phyloP scores from a whole-genome alignment of 441 rosid genomes.

The Pelargonium australe region DNA sequence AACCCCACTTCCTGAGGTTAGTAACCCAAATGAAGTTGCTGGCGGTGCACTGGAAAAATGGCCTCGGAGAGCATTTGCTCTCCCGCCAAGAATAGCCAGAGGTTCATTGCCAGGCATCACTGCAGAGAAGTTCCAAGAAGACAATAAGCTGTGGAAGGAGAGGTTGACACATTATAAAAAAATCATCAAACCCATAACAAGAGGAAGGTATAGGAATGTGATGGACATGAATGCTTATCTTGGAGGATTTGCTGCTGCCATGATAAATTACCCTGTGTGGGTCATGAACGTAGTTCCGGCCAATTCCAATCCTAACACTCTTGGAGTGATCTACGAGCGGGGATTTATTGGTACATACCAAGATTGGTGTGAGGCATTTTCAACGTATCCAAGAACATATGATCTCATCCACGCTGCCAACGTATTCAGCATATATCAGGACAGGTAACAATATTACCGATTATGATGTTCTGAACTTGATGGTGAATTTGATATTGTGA shows the following conservation, averaged over 20 bases:
- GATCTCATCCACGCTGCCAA: conserved; percentile 64
- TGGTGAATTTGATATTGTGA: background rate
- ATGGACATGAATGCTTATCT: conserved; percentile 78
- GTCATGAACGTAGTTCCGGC: conserved; percentile 63
- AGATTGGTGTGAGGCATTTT: conserved; percentile 72
- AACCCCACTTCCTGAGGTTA: conserved; percentile 72
- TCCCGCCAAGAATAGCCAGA: conserved; percentile 70
- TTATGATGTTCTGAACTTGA: conserved; percentile 4
- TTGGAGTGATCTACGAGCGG: conserved; percentile 54
- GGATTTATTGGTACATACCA: conserved; percentile 61
- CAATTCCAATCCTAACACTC: conserved; percentile 43
- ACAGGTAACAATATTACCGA: no score
- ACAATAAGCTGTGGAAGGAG: conserved; percentile 65
- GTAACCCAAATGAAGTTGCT: conserved; percentile 60
- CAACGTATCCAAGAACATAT: conserved; percentile 69
- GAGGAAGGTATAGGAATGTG: conserved; percentile 61
- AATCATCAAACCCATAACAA: conserved; percentile 38
- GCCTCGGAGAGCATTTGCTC: conserved; percentile 67
- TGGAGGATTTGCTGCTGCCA: conserved; percentile 57
- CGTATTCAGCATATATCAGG: conserved; percentile 64
- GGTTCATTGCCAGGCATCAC: conserved; percentile 57
- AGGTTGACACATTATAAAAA: conserved; percentile 54
- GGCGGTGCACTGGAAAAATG: conserved; percentile 81
- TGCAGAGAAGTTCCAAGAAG: conserved; percentile 51
- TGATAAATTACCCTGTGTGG: conserved; percentile 51